A percentile compares a stretch with the other conserved stretches of the same genome.
These are phyloP conservation scores for Arctostaphylos glauca DNA, from an alignment of 148 eudicot species.

Conservation along the genomic window DNA sequence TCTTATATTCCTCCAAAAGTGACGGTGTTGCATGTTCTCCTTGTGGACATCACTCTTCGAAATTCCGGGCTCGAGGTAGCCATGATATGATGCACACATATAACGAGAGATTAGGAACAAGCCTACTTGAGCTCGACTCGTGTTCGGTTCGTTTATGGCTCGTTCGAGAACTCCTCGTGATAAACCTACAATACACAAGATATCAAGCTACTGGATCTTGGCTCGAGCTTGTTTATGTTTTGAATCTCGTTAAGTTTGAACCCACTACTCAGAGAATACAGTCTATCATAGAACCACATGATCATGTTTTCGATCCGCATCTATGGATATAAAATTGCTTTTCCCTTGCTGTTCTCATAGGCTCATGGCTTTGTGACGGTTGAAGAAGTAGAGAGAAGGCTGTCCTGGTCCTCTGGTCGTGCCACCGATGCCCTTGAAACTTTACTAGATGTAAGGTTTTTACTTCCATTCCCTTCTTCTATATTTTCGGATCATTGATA, in stretches of 20 bases:
- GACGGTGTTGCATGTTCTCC: neutral
- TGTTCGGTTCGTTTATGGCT: too few species aligned
- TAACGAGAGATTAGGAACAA: too few species aligned
- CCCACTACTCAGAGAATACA: neutral
- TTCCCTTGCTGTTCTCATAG: constrained; percentile 31
- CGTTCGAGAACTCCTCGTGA: too few species aligned
- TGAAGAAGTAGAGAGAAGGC: constrained; percentile 78
- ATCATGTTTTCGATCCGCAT: neutral
- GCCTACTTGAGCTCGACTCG: too few species aligned
- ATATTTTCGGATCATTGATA: neutral
- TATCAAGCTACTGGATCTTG: too few species aligned
- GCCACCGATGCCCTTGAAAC: constrained; percentile 95
- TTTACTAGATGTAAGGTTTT: constrained; percentile 60
- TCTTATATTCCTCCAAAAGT: neutral
- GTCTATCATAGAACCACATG: neutral
- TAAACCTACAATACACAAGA: too few species aligned
- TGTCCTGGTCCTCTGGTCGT: constrained; percentile 87
- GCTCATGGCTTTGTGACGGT: constrained; percentile 87
- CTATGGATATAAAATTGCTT: neutral
- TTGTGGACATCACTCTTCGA: neutral
- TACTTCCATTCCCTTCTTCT: neutral
- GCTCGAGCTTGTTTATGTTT: neutral
- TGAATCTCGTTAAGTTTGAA: neutral
- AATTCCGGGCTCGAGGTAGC: neutral
- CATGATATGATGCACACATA: too few species aligned